These are phyloP conservation scores for Nigrospora oryzae DNA, from an alignment of 2,329 filamentous ascomycete species.

Conservation along the genomic window DNA sequence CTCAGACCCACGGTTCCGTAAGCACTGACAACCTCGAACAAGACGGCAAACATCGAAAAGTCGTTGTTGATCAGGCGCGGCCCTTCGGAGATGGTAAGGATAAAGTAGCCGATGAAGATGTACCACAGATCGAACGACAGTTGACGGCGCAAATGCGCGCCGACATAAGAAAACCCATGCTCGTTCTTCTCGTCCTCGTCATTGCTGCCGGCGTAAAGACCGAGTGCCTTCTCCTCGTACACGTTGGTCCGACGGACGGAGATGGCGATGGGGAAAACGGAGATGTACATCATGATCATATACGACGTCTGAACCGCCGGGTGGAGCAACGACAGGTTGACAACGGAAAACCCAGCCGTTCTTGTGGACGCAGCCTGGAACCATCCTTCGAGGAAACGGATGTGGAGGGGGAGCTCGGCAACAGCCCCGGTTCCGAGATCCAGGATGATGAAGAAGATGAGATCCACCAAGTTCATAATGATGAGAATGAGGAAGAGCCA, in stretches of 20 bases:
- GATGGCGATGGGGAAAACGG: slow-evolving; percentile 93
- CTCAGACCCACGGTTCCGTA: slow-evolving; percentile 93
- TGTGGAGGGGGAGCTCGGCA: slow-evolving; percentile 57
- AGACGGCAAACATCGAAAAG: slow-evolving; percentile 59
- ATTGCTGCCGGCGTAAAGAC: slow-evolving; percentile 54
- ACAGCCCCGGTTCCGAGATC: slow-evolving; percentile 72
- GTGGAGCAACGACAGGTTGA: slow-evolving; percentile 71
- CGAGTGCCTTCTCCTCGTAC: slow-evolving; percentile 84
- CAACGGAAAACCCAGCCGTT: slow-evolving; percentile 81
- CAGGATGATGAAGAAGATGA: slow-evolving; percentile 86
- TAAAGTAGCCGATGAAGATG: slow-evolving; percentile 86
- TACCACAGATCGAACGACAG: slow-evolving; percentile 98
- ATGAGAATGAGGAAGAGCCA: slow-evolving; percentile 87
- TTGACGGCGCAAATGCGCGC: slow-evolving; percentile 83
- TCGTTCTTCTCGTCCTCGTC: slow-evolving; percentile 41
- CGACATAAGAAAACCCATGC: slow-evolving; percentile 71
- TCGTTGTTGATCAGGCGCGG: slow-evolving; percentile 51
- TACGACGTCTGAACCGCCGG: slow-evolving; percentile 91
- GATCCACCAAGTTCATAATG: slow-evolving; percentile 71
- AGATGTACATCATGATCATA: slow-evolving; percentile 99
- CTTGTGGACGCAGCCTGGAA: slow-evolving; percentile 87
- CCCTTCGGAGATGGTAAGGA: slow-evolving; percentile 86
- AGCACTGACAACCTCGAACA: slow-evolving; percentile 84
- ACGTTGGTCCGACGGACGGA: slow-evolving; percentile 91
- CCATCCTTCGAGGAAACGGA: slow-evolving; percentile 74